These are phyloP conservation scores for Hydrangea macrophylla DNA, from an alignment of 148 eudicot genomes.

Conservation along the genomic window DNA sequence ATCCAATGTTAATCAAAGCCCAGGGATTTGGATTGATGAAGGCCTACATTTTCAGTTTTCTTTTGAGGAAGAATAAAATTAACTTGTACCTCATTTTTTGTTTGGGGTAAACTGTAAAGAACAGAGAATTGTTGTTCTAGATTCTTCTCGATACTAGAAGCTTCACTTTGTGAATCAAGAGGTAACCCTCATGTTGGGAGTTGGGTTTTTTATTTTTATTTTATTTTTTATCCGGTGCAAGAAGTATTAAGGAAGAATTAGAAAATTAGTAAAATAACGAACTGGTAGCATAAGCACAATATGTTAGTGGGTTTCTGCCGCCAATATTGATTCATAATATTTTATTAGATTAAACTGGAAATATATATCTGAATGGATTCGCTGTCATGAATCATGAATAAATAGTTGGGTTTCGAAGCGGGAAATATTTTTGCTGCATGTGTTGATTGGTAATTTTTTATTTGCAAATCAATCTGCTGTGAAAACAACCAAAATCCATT, in stretches of 20 bases:
- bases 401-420: background rate
- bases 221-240: background rate
- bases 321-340: background rate
- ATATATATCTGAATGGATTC: conserved; percentile 1
- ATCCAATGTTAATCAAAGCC: no score
- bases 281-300: background rate
- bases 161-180: no score
- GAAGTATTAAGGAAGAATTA: background rate
- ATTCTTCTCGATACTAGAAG: no score
- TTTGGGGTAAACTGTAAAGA: background rate
- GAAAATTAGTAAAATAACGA: background rate
- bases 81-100: no score
- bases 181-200: no score
- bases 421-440: conserved; percentile 8
- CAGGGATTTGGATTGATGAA: no score
- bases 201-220: no score
- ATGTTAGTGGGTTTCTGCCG: no score
- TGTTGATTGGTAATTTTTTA: background rate
- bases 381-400: background rate
- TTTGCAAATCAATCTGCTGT: background rate
- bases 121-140: no score
- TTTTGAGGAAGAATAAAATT: no score
- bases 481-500: conserved; percentile 1
- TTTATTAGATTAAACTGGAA: background rate
- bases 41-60: no score